These are phyloP conservation scores for Gaertneriomyces sp. DNA, from an alignment of 192 early-diverging fungal genomes.

Conservation along the genomic window DNA sequence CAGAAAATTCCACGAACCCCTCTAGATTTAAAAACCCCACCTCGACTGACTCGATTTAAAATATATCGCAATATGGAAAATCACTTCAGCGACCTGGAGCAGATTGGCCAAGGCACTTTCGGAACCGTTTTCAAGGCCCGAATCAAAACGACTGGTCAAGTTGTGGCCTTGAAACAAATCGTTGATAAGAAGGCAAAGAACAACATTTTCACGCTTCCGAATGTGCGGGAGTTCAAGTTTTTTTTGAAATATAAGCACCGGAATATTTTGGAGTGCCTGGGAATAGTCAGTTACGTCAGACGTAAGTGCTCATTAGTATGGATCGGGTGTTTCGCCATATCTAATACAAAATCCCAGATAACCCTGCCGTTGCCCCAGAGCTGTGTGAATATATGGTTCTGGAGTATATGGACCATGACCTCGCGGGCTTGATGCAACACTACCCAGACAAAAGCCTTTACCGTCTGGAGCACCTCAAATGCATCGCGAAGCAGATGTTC, in stretches of 20 bases:
- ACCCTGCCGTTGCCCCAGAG: constrained; percentile 9
- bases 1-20: no score
- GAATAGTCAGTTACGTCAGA: constrained; percentile 39
- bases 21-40: neutral
- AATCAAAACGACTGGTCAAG: constrained; percentile 57
- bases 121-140: constrained; percentile 92
- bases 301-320: constrained; percentile 7
- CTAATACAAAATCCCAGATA: constrained; percentile 15
- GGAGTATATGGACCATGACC: constrained; percentile 98
- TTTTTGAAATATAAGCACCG: constrained; percentile 12
- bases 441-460: constrained; percentile 58
- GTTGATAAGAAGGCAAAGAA: constrained; percentile 88
- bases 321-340: neutral
- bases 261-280: constrained; percentile 32
- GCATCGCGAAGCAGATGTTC: constrained; percentile 80
- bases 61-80: constrained; percentile 31
- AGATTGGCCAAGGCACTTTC: constrained; percentile 96
- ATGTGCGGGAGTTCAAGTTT: constrained; percentile 22
- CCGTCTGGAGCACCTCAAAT: constrained; percentile 80
- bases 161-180: constrained; percentile 88
- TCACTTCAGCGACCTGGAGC: constrained; percentile 75
- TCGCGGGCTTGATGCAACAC: constrained; percentile 88
- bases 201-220: constrained; percentile 42
- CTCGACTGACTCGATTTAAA: neutral
- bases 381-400: constrained; percentile 89